phyloP scores from a whole-genome alignment of 2,329 filamentous ascomycete genomes.

The Alternaria postmessia region DNA sequence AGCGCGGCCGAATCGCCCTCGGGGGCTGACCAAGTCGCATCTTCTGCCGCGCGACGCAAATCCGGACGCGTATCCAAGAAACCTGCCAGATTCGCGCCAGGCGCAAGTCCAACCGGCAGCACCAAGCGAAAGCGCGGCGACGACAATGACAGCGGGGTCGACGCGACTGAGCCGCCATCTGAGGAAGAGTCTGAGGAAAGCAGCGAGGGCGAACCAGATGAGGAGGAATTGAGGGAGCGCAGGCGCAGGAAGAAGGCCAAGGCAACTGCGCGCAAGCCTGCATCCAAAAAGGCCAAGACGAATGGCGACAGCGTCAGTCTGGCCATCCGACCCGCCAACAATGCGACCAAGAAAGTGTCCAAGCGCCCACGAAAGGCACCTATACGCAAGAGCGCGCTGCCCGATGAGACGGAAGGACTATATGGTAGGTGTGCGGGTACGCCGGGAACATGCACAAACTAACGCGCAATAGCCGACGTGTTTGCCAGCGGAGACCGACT shows the following conservation, averaged over 20 bases:
- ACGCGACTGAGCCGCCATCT: slow-evolving; percentile 33
- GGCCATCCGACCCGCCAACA: slow-evolving; percentile 60
- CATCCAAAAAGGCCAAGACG: slow-evolving; percentile 63
- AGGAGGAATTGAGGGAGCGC: slow-evolving; percentile 50
- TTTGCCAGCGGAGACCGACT: slow-evolving; percentile 64
- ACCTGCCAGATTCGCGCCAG: slow-evolving; percentile 44
- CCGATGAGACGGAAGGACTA: slow-evolving; percentile 61
- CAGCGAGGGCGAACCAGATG: slow-evolving; percentile 50
- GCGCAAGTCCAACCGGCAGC: slow-evolving; percentile 39
- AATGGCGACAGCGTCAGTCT: slow-evolving; percentile 61
- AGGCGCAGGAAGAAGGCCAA: slow-evolving; percentile 46
- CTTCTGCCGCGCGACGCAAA: slow-evolving; percentile 47
- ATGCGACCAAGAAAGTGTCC: slow-evolving; percentile 51
- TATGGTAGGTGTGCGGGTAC: slow-evolving; percentile 56
- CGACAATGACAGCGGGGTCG: slow-evolving; percentile 41
- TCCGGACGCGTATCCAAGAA: slow-evolving; percentile 53
- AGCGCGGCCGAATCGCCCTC: slow-evolving; percentile 39
- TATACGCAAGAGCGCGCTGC: slow-evolving; percentile 60
- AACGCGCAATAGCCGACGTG: slow-evolving; percentile 60
- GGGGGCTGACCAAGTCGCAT: slow-evolving; percentile 33
- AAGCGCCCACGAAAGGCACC: slow-evolving; percentile 59
- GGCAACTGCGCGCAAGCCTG: slow-evolving; percentile 48
- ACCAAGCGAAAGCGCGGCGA: slow-evolving; percentile 49
- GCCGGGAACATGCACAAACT: slow-evolving; percentile 23
- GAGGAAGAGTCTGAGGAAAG: slow-evolving; percentile 44